Base-by-base conservation (phyloP, 2,329 filamentous ascomycete species). In the Sclerotinia borealis region DNA sequence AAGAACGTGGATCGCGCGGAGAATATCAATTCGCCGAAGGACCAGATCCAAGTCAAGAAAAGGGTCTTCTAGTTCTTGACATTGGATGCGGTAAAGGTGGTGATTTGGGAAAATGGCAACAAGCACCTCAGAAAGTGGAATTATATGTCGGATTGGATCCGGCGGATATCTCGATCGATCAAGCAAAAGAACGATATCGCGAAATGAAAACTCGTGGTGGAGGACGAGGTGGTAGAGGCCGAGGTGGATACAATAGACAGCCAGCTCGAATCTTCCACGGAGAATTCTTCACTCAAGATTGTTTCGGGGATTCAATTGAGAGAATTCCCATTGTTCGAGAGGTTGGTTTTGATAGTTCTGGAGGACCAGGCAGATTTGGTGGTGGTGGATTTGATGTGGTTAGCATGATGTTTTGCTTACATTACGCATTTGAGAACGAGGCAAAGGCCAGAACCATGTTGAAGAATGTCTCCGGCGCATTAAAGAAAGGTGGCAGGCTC, bases 361-460 rank as follows among this genome's bases (percentile, higher is more conserved):
- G 82, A 17, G 87, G 79, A 71, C 90, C 80, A 78, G 90, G 86
- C 76, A 87, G 85, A 45, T 87, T 84, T 77, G 83, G 84, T 66
- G 85, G 85, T 60, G 89, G 89, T 62, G 93, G 93, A 4, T 99
- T 98, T 71, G 95, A 99, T 74, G 90, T 98, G 48, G 93, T 99
- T 67, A 92, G 89, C 73, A 96, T 96, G 85, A 99, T 99, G 95
- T 99, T 99, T 76, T 96, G 92, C 72, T 95, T 99, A 87, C 95
- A 99, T 78, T 99, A 99, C 75, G 93, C 95, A 7, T 99, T 98
- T 70, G 95, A 98, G 79, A 91, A 82, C 59, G 93, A 99, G 76
- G 85, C 86, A 54, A 96, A 96, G 76, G 92, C 93, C 2, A 86
- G 92, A 50, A 90, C 86, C 67, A 98, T 99, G 95, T 82, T 99